Conservation (phyloP, 306 rosid species). For the Adenanthera pavonina region DNA sequence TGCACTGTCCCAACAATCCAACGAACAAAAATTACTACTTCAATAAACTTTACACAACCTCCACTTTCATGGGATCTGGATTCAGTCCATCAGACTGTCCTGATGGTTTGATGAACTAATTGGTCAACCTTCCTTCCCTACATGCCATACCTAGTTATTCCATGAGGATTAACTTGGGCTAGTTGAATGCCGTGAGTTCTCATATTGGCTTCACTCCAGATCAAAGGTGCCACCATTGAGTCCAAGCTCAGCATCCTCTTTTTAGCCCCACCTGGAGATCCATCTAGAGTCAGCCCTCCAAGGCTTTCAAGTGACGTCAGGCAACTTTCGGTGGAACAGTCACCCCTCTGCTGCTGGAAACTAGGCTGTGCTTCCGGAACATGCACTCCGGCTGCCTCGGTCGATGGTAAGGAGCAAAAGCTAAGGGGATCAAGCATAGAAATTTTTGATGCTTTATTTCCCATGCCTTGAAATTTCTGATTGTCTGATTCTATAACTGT, state of each 20-base stretch:
- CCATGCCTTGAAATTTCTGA: conserved; percentile 13
- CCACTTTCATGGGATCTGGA: background rate
- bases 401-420: background rate
- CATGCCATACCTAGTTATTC: conserved; percentile 8
- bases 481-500: background rate
- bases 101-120: background rate
- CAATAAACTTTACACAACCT: background rate
- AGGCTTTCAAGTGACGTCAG: conserved; percentile 13
- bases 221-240: conserved; percentile 11
- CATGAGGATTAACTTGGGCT: conserved; percentile 6
- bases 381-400: background rate
- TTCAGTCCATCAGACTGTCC: background rate
- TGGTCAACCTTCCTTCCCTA: background rate
- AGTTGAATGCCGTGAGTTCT: conserved; percentile 10
- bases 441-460: background rate
- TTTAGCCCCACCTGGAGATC: background rate
- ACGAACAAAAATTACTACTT: background rate
- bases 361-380: background rate
- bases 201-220: conserved; percentile 24
- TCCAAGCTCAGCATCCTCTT: conserved; percentile 3
- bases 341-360: background rate
- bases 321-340: conserved; percentile 9
- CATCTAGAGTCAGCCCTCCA: conserved; percentile 14
- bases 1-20: background rate
- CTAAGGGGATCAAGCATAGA: background rate